Base-by-base conservation (phyloP, 2,329 filamentous ascomycete species). In the Cladosporium sp. region DNA sequence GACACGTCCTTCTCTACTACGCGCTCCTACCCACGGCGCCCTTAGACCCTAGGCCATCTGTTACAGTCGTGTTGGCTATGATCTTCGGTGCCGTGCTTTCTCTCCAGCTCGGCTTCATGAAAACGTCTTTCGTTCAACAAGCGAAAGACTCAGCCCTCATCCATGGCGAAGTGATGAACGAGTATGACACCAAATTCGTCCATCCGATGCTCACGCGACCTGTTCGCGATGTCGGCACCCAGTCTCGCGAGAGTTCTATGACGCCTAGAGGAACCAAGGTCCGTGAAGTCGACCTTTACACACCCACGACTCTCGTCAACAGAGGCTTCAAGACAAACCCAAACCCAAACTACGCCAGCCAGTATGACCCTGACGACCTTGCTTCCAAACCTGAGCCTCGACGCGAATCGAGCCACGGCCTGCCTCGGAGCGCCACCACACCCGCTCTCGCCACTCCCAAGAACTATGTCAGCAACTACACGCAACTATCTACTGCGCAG, bases 161-260 rank as follows among this genome's bases (percentile, higher is more conserved):
- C 60, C 91, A 96, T 66, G 91, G 88, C 66, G 90, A 97, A 74
- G 93, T 97, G 5, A 82, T 97, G 75, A 88, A 92, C 71, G 94
- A 99, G 75, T 99, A 99, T 71, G 91, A 97, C 71, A 90, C 86
- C 66, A 99, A 99, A 76, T 97, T 88, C 69, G 94, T 99, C 1
- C 91, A 95, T 69, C 94, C 94, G 2, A 83, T 87, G 11, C 84
- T 96, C n/a, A 89, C 95, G 66, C 89, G 88, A 7, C 80, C 89
- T 5, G 89, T 95, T 64, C 80, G 87, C 64, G 84, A 88, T 68
- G 91, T 93, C 1, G 89, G 85, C 5, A 94, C 89, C 0, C 93
- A 97, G 72, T 87, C 88, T 60, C 85, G 84, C 0, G 72, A 67
- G 67, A 66, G 68, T 39, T 68, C 72, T 6, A 69, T 66, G 36